Evolutionary conservation across 164 flowering plant genomes (phyloP).

Genomic region (Sedum album): DNA sequence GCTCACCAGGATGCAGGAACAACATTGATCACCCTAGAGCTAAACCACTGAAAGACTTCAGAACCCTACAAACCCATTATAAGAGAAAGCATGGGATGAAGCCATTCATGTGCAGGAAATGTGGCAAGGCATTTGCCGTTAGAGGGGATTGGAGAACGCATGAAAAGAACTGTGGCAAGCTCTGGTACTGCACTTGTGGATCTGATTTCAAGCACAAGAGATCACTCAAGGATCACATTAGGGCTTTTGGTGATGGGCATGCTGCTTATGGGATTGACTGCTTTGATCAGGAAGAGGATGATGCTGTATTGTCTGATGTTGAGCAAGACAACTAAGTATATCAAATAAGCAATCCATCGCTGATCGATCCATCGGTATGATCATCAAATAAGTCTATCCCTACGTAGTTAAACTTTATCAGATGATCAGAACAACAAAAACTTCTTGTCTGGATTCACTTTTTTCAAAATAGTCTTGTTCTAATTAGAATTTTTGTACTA

Average conservation of each 20-base stretch:
- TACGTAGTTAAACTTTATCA: not conserved
- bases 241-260: constrained; percentile 52
- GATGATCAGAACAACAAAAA: not conserved
- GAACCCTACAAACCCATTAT: constrained; percentile 63
- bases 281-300: constrained; percentile 47
- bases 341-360: not conserved
- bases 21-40: constrained; percentile 56
- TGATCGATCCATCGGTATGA: not conserved
- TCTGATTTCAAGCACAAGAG: constrained; percentile 62
- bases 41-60: constrained; percentile 51
- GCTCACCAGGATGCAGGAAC: constrained; percentile 60
- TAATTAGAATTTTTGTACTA: not conserved
- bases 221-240: constrained; percentile 54
- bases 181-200: constrained; percentile 57
- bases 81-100: constrained; percentile 58
- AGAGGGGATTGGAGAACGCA: constrained; percentile 65
- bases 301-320: constrained; percentile 35
- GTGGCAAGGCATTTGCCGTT: constrained; percentile 56
- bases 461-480: not conserved
- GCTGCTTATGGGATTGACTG: constrained; percentile 39
- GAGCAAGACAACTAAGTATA: constrained; percentile 29
- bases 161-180: constrained; percentile 62
- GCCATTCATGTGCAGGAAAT: constrained; percentile 53
- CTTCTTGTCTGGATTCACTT: not conserved
- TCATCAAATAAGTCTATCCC: not conserved